Percentiles rank a stretch among this genome's conserved stretches.
phyloP scores from a whole-genome alignment of 306 rosid species.

The Castanea mollissima region DNA sequence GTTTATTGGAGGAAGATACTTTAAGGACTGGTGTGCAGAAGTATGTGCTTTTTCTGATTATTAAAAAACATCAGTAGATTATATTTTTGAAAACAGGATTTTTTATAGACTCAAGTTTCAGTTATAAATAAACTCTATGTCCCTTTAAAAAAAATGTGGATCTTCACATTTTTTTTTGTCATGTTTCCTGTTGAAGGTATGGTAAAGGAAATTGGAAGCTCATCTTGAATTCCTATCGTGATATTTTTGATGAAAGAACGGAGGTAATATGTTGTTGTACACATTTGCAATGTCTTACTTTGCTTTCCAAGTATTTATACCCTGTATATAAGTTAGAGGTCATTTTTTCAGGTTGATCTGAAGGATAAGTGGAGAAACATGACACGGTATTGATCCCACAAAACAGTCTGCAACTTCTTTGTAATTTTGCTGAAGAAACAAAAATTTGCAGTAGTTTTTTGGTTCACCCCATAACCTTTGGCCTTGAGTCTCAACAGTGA shows the following conservation, averaged over 20 bases:
- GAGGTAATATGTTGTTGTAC: slow-evolving; percentile 45
- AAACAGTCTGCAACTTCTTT: neutral
- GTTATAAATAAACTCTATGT: neutral
- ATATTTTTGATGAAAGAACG: slow-evolving; percentile 60
- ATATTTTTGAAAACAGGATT: neutral
- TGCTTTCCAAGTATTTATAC: slow-evolving; percentile 1
- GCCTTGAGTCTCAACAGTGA: neutral
- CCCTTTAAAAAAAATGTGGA: neutral
- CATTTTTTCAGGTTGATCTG: slow-evolving; percentile 64
- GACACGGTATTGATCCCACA: slow-evolving; percentile 29
- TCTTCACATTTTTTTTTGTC: slow-evolving; percentile 17
- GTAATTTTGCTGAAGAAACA: slow-evolving; percentile 9
- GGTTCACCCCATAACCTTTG: neutral
- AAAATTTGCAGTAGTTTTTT: neutral
- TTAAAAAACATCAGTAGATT: neutral
- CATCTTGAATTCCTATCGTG: slow-evolving; percentile 44
- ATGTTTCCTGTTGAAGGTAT: slow-evolving; percentile 48
- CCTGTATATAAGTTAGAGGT: slow-evolving; percentile 9
- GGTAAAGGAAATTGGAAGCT: slow-evolving; percentile 76
- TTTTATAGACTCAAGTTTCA: neutral
- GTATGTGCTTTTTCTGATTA: slow-evolving; percentile 42
- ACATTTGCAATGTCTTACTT: slow-evolving; percentile 2
- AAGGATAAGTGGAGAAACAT: slow-evolving; percentile 95
- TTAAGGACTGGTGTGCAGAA: slow-evolving; percentile 56
- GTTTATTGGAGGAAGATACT: slow-evolving; percentile 65